These are phyloP conservation scores for Beauveria scarabaeidicola DNA, from an alignment of 2,329 filamentous ascomycete species.

Conservation along the genomic window DNA sequence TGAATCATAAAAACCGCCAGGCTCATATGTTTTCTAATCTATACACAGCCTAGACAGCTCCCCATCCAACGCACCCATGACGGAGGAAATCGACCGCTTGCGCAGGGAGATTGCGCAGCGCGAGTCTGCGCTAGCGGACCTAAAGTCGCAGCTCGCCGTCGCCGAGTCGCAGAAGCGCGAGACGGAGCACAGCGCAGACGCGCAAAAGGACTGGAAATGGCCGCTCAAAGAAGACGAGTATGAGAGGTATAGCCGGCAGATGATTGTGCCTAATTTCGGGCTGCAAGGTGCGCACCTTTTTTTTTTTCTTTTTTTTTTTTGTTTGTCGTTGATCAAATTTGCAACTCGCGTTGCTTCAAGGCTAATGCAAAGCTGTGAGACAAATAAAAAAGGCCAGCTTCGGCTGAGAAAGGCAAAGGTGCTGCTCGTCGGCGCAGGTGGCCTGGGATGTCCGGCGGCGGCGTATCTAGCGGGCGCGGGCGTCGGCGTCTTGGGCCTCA, in stretches of 20 bases:
- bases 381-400: conserved; percentile 77
- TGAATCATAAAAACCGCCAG: not conserved
- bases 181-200: conserved; percentile 2
- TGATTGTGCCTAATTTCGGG: conserved; percentile 78
- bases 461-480: conserved; percentile 90
- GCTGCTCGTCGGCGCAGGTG: conserved; percentile 78
- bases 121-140: conserved; percentile 38
- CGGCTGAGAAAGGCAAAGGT: conserved; percentile 61
- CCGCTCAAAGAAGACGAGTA: conserved; percentile 68
- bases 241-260: conserved; percentile 77
- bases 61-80: not conserved
- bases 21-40: not conserved
- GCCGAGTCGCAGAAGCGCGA: conserved; percentile 25
- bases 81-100: conserved; percentile 28
- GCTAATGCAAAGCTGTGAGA: not conserved
- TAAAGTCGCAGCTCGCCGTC: conserved; percentile 36
- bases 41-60: not conserved
- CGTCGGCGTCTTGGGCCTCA: conserved; percentile 70
- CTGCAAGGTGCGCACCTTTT: conserved; percentile 59
- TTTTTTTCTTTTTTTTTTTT: too few relatives aligned
- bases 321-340: too few relatives aligned
- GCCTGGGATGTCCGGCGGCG: conserved; percentile 84
- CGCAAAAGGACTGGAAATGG: conserved; percentile 43
- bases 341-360: too few relatives aligned
- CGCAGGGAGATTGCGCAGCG: conserved; percentile 37